A percentile compares a stretch with the other conserved stretches of the same genome.
Conservation (phyloP, 1,284 basidiomycete genomes). For the Anthracocystis walkeri region DNA sequence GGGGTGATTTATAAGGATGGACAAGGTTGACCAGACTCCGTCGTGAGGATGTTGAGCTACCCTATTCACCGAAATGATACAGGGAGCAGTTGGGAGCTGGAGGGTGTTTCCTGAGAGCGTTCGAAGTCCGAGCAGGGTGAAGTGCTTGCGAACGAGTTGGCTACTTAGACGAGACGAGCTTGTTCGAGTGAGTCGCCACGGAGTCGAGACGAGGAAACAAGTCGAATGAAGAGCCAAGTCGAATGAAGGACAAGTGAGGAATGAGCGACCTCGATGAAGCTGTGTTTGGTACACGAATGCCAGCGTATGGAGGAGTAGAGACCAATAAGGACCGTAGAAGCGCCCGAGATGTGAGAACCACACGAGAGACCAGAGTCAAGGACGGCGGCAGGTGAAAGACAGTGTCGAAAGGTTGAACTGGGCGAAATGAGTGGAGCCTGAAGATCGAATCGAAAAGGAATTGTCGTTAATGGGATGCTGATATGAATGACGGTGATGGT, state of each 20-base stretch:
- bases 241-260: background rate
- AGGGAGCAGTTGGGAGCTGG: constrained; percentile 1
- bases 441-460: background rate
- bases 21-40: constrained; percentile 17
- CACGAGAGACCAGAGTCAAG: background rate
- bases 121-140: background rate
- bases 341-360: background rate
- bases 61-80: background rate
- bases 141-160: background rate
- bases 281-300: too few species aligned
- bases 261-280: background rate
- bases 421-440: background rate
- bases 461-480: constrained; percentile 7
- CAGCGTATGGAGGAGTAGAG: background rate
- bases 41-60: constrained; percentile 13
- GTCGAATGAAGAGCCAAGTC: background rate
- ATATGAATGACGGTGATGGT: constrained; percentile 13
- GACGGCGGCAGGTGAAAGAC: background rate
- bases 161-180: background rate
- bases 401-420: constrained; percentile 9
- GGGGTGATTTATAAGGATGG: constrained; percentile 37
- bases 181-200: background rate
- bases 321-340: constrained; percentile 7
- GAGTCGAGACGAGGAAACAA: background rate
- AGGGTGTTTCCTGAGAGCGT: background rate